A percentile compares a stretch with the other conserved stretches of the same genome.
These are phyloP conservation scores for Cyamopsis tetragonoloba DNA, from an alignment of 306 rosid species.

Conservation along the genomic window DNA sequence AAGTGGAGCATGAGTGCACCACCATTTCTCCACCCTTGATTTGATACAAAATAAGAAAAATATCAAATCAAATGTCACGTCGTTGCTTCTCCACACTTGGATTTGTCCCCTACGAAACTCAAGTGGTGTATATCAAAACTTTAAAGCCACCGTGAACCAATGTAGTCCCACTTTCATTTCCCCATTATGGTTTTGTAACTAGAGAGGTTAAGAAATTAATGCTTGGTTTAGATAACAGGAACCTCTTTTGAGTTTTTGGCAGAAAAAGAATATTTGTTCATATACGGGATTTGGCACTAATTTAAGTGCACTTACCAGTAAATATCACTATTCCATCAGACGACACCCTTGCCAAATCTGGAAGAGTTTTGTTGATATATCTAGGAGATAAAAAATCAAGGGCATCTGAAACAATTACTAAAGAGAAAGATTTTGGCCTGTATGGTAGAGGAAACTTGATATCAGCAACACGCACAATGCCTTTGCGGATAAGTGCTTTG, in stretches of 20 bases:
- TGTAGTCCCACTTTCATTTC: neutral
- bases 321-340: constrained; percentile 52
- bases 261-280: neutral
- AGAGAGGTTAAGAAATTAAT: neutral
- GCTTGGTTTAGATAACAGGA: neutral
- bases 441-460: constrained; percentile 63
- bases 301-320: constrained; percentile 34
- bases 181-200: neutral
- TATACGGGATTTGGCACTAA: neutral
- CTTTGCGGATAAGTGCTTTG: constrained; percentile 49
- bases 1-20: too few relatives aligned
- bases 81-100: too few relatives aligned
- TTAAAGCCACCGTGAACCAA: too few relatives aligned
- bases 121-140: too few relatives aligned
- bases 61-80: too few relatives aligned
- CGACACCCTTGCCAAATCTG: constrained; percentile 59
- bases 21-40: too few relatives aligned
- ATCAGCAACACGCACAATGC: constrained; percentile 55
- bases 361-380: constrained; percentile 65
- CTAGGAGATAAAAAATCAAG: constrained; percentile 58
- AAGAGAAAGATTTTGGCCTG: constrained; percentile 51
- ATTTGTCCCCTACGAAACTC: too few relatives aligned
- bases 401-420: constrained; percentile 58
- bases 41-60: too few relatives aligned
- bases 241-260: neutral